Evolutionary conservation across 257 asterid genomes (phyloP).

Genomic region (Capsicum baccatum): DNA sequence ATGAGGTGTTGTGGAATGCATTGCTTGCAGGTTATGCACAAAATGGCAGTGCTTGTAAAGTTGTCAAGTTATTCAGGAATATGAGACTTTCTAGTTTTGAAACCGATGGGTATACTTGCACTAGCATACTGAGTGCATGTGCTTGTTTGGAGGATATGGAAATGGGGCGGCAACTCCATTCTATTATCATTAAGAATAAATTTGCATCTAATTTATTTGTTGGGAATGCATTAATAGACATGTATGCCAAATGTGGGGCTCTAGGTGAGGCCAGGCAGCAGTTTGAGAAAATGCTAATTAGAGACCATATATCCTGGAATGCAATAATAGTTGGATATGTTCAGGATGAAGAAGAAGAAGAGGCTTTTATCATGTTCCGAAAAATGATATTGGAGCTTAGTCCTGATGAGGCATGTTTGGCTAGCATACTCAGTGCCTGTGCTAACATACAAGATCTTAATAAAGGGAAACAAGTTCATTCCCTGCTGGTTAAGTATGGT

Average conservation of each 20-base stretch:
- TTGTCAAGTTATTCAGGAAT: slow-evolving; percentile 54
- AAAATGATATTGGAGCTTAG: slow-evolving; percentile 57
- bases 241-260: slow-evolving; percentile 87
- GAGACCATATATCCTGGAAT: slow-evolving; percentile 90
- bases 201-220: slow-evolving; percentile 65
- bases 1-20: slow-evolving; percentile 81
- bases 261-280: slow-evolving; percentile 58
- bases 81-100: slow-evolving; percentile 59
- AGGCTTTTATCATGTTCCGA: slow-evolving; percentile 66
- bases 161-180: slow-evolving; percentile 73
- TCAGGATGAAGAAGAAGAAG: slow-evolving; percentile 68
- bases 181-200: slow-evolving; percentile 62
- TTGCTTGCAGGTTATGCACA: slow-evolving; percentile 82
- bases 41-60: slow-evolving; percentile 70
- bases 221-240: slow-evolving; percentile 83
- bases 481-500: slow-evolving; percentile 68
- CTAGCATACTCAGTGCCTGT: slow-evolving; percentile 78
- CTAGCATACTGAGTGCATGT: slow-evolving; percentile 87
- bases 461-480: slow-evolving; percentile 75
- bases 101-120: slow-evolving; percentile 81
- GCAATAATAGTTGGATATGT: slow-evolving; percentile 83
- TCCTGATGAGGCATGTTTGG: slow-evolving; percentile 89
- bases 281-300: slow-evolving; percentile 59
- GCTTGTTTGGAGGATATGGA: slow-evolving; percentile 60
- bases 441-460: slow-evolving; percentile 59